Evolutionary conservation across 257 asterid genomes (phyloP).

Genomic region (Eustoma russellianum): DNA sequence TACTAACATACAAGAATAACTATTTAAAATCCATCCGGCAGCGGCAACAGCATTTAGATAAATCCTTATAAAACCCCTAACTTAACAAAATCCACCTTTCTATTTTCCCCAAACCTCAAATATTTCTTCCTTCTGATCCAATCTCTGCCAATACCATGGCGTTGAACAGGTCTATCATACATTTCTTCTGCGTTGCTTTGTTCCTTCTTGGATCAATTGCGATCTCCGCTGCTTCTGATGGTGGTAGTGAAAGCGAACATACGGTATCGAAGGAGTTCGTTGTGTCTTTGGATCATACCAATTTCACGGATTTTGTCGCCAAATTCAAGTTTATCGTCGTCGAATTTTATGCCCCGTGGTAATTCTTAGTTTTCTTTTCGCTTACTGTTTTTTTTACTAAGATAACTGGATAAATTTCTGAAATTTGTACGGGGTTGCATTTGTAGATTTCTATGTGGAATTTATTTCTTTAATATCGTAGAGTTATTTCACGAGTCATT

Average conservation of each 20-base stretch:
- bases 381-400: not conserved
- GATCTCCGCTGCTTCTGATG: slow-evolving; percentile 2
- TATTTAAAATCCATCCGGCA: no score
- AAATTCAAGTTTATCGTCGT: slow-evolving; percentile 69
- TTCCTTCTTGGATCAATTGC: slow-evolving; percentile 9
- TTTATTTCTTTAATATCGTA: not conserved
- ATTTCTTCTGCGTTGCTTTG: not conserved
- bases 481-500: not conserved
- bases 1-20: no score
- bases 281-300: slow-evolving; percentile 58
- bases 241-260: not conserved
- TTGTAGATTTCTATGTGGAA: not conserved
- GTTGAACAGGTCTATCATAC: not conserved
- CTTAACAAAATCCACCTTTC: no score
- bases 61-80: no score
- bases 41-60: no score
- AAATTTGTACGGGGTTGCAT: not conserved
- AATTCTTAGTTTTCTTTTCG: not conserved
- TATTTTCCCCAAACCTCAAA: no score
- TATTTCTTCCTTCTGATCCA: no score
- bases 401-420: not conserved
- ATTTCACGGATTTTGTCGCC: slow-evolving; percentile 71
- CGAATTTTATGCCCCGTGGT: slow-evolving; percentile 91
- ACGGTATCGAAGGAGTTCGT: slow-evolving; percentile 43
- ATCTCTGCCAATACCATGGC: slow-evolving; percentile 5